Base-by-base conservation (phyloP, 805 yeast species). In the Metschnikowia orientalis region DNA sequence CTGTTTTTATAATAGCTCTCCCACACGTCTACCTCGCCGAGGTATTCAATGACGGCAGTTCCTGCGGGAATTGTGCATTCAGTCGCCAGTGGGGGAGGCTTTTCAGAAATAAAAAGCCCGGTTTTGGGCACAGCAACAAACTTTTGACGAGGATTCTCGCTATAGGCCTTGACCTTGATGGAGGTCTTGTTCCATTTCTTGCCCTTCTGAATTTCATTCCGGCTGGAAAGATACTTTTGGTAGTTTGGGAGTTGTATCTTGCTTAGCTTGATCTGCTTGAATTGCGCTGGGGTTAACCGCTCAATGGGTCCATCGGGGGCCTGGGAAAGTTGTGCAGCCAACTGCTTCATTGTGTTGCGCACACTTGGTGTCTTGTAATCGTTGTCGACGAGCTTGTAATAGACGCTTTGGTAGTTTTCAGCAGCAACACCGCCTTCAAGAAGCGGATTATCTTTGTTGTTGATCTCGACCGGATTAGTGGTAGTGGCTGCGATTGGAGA, bases 21-120 rank as follows among this genome's bases (percentile, higher is more conserved):
- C 45, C 78, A 81, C 32, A 74, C 64, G 42, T 78, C 81, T 2
- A 90, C 56, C 45, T 82, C 89, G 5, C 97, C 97, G 6, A 77
- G 54, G 37, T 77, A 69, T 51, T 85, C 88, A 16, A 69, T 61
- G 6, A 87, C 56, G 4, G 74, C 61, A 1, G 75, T 69, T 12
- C 71, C 74, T 25, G 62, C 57, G 1, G 71, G 66, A 12, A 81
- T 56, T 0, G 37, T 28, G 11, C 18, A 9, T 13, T 44, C 47
- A 2, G 29, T 16, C 4, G 18, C 44, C 38, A 13, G 18, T 17
- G 12, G 34, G 3, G 23, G 49, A 41, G 23, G 41, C 35, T 19
- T 46, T 14, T 26, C 47, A 6, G 59, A 48, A 6, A 66, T 48
- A 39, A 72, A 81, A 6, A 88, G 60, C 0, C 90, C 88, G 32